A percentile compares a stretch with the other conserved stretches of the same genome.
Conservation (phyloP, 345 rosid genomes). For the Psidium guajava region DNA sequence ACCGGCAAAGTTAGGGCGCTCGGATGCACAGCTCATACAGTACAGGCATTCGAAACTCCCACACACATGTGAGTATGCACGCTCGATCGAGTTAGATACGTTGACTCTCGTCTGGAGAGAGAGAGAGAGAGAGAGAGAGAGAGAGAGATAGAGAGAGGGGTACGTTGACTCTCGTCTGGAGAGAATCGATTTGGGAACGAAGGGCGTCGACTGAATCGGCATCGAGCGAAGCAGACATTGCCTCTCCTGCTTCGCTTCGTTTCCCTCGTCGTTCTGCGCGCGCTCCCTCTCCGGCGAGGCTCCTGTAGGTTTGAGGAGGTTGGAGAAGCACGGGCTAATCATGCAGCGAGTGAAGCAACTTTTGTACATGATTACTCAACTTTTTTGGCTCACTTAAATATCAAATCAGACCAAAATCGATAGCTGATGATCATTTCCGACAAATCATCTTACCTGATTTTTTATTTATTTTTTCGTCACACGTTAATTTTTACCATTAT, state of each 20-base stretch:
- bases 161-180: slow-evolving; percentile 12
- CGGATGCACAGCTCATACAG: background rate
- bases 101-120: slow-evolving; percentile 13
- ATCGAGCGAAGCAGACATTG: background rate
- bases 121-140: background rate
- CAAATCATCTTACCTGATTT: no score
- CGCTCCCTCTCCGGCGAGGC: background rate
- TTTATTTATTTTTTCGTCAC: no score
- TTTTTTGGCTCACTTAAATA: no score
- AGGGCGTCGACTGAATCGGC: background rate
- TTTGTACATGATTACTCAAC: no score
- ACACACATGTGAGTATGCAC: background rate
- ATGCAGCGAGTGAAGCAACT: no score
- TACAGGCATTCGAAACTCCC: background rate
- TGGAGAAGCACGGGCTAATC: background rate
- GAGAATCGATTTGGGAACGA: slow-evolving; percentile 10
- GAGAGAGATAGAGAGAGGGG: background rate
- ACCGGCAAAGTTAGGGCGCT: background rate
- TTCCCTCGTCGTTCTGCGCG: background rate
- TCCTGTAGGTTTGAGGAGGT: background rate
- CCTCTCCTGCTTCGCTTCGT: background rate
- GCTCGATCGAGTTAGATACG: background rate
- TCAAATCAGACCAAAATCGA: no score
- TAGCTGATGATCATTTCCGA: no score
- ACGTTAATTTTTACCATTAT: no score